phyloP scores from a whole-genome alignment of 371 early-diverging fungal genomes.

The Capillidium heterosporum region DNA sequence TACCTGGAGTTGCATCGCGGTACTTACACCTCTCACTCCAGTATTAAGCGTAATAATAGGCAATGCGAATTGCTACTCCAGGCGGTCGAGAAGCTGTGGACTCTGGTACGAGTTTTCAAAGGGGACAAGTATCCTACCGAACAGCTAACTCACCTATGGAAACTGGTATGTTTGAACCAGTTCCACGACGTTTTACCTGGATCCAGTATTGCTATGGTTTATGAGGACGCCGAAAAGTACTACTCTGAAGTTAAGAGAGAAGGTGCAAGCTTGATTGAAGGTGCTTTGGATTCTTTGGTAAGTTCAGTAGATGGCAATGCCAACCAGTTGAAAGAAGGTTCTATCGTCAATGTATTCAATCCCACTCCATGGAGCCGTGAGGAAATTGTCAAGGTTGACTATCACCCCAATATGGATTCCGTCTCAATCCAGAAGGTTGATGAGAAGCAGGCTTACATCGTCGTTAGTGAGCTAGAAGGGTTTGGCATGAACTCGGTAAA shows the following conservation, averaged over 20 bases:
- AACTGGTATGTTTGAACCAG: slow-evolving; percentile 80
- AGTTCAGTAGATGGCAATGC: neutral
- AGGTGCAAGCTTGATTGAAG: slow-evolving; percentile 14
- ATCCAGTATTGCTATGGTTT: slow-evolving; percentile 74
- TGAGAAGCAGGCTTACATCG: slow-evolving; percentile 21
- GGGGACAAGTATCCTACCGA: slow-evolving; percentile 37
- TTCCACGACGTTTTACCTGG: slow-evolving; percentile 95
- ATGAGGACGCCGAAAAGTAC: slow-evolving; percentile 45
- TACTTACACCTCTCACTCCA: slow-evolving; percentile 86
- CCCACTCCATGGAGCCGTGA: slow-evolving; percentile 60
- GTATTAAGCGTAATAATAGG: slow-evolving; percentile 70
- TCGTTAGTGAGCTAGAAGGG: slow-evolving; percentile 13
- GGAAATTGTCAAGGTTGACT: slow-evolving; percentile 37
- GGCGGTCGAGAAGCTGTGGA: slow-evolving; percentile 57
- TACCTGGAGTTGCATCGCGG: slow-evolving; percentile 94
- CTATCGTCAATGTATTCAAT: slow-evolving; percentile 38
- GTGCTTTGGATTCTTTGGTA: slow-evolving; percentile 12
- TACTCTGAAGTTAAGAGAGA: slow-evolving; percentile 22
- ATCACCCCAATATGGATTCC: slow-evolving; percentile 5
- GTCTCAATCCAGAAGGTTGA: slow-evolving; percentile 11
- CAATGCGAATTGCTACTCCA: slow-evolving; percentile 65
- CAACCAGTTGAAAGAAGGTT: slow-evolving; percentile 8
- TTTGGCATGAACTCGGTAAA: neutral
- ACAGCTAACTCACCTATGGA: slow-evolving; percentile 71
- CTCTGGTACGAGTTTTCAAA: slow-evolving; percentile 13